Evolutionary conservation across 495 filamentous ascomycete species (phyloP).

Genomic region (Hypoxylon lienhwacheense): DNA sequence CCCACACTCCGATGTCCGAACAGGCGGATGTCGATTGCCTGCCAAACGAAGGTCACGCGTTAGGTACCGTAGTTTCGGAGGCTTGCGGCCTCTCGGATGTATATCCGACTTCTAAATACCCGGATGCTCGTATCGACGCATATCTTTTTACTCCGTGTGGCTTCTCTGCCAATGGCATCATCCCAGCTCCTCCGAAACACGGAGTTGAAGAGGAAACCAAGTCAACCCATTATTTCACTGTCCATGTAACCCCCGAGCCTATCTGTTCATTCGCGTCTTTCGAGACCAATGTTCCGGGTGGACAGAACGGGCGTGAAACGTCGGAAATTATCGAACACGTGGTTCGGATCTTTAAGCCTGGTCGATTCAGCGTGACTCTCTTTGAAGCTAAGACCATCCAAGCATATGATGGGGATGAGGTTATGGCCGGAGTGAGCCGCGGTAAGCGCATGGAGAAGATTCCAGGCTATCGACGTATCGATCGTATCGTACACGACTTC

Average conservation of each 20-base stretch:
- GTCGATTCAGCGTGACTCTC: constrained; percentile 93
- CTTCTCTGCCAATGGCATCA: constrained; percentile 96
- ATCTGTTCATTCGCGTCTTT: constrained; percentile 99
- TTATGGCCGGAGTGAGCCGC: constrained; percentile 44
- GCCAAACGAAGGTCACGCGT: constrained; percentile 89
- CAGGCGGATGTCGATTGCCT: constrained; percentile 67
- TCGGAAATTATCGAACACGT: constrained; percentile 91
- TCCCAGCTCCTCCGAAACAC: constrained; percentile 68
- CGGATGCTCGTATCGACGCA: constrained; percentile 91
- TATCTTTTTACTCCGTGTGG: constrained; percentile 98
- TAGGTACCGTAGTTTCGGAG: constrained; percentile 92
- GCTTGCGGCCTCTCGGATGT: constrained; percentile 85
- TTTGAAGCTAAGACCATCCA: constrained; percentile 78
- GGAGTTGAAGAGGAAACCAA: constrained; percentile 54
- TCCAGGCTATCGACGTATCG: constrained; percentile 83
- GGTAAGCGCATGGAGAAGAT: constrained; percentile 77
- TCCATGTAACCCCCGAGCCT: constrained; percentile 97
- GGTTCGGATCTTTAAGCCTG: constrained; percentile 91
- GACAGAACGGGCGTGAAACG: constrained; percentile 83
- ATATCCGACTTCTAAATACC: constrained; percentile 83
- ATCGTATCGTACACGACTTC: constrained; percentile 95
- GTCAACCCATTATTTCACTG: constrained; percentile 92
- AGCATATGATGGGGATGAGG: constrained; percentile 50
- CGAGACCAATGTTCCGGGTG: constrained; percentile 96
- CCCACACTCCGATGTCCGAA: constrained; percentile 58